Base-by-base conservation (phyloP, 148 eudicot species). In the Limonium bicolor region DNA sequence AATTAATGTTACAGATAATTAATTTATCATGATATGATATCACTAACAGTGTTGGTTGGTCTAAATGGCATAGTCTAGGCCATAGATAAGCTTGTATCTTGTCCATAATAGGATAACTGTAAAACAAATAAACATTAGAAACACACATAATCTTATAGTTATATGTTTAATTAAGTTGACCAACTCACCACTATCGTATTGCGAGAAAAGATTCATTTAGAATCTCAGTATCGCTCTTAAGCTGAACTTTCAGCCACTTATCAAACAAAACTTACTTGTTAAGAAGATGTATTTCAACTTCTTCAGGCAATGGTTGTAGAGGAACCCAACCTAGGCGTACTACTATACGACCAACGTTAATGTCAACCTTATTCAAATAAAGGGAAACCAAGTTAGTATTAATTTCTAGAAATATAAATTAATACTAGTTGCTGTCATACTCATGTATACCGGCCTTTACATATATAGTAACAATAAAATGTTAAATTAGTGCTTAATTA, bases 11-110 rank as follows among this genome's bases (percentile, higher is more conserved):
- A 20, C 20, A n/a, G 4, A 25, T 13, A 22, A 1, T 14, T 16
- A 27, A 50, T 16, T 27, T 16, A 50, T 7, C 27, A 2, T 5
- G 18, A 55, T 15, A 35, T 24, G 11, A 30, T 15, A 16, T 27
- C 31, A 31, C 16, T 48, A 38, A 57, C 62, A 57, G 16, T 54
- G 45, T 31, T n/a, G 12, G 7, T 31, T 14, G 21, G 29, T 29
- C 27, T 12, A 57, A 37, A 18, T 20, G 16, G 36, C 29, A 40
- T 20, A 57, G 7, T 49, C 62, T 49, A 13, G 53, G 31, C 53
- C 54, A 57, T 12, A 57, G 62, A 30, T 48, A 57, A 32, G 11
- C 13, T 40, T 57, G 62, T 16, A 57, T 25, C 27, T 23, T 16
- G 13, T 57, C 48, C 14, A 57, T 19, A 15, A 23, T 13, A 2